Conservation (phyloP, 768 basidiomycete species). For the Naganishia randhawae region DNA sequence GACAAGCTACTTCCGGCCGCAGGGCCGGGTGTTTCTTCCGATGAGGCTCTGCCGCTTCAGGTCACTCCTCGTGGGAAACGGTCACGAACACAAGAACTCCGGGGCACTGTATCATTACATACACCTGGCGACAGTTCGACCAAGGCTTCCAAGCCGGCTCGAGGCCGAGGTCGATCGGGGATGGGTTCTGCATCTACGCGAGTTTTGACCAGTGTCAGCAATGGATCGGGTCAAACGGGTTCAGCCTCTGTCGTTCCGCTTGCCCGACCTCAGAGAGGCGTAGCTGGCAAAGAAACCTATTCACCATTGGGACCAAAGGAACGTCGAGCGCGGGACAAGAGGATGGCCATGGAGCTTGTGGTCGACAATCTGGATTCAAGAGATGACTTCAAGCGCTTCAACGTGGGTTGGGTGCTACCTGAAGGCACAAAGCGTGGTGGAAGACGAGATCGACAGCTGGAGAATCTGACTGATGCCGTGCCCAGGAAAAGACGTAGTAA, state of each 20-base stretch:
- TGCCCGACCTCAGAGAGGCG: constrained; percentile 34
- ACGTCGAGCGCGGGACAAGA: constrained; percentile 35
- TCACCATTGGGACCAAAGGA: constrained; percentile 40
- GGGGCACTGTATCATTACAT: neutral
- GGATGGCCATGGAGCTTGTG: constrained; percentile 52
- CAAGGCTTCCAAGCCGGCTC: neutral
- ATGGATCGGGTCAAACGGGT: neutral
- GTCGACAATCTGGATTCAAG: constrained; percentile 69
- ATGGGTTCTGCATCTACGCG: neutral
- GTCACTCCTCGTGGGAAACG: neutral
- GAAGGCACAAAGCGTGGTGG: constrained; percentile 66
- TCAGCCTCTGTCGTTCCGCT: constrained; percentile 17
- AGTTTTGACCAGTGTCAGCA: neutral
- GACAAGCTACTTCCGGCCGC: neutral
- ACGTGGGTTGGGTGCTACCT: constrained; percentile 82
- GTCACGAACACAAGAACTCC: neutral
- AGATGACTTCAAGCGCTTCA: constrained; percentile 74
- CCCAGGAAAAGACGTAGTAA: constrained; percentile 50
- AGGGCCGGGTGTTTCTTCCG: neutral
- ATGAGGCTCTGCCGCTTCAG: neutral
- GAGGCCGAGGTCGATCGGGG: neutral
- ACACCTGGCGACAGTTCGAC: neutral
- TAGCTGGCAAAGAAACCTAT: constrained; percentile 38
- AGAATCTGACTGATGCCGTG: neutral
- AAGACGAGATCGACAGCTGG: constrained; percentile 55